Evolutionary conservation across 352 stramenopile species (phyloP), one percentile per base, ranked within the genome.

Genomic region (Vaucheria bursata): DNA sequence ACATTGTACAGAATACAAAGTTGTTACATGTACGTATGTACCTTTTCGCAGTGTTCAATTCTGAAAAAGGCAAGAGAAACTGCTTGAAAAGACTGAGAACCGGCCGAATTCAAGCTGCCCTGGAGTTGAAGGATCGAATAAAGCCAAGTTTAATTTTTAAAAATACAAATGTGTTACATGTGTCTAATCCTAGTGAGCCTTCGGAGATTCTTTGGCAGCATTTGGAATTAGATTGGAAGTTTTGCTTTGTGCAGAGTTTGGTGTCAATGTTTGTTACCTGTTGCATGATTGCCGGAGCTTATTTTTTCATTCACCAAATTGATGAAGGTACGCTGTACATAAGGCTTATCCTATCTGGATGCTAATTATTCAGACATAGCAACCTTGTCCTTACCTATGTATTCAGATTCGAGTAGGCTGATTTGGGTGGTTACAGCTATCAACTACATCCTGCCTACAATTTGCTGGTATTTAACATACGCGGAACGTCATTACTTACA

Each of bases 31-130:
- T n/a, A n/a, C n/a, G n/a, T n/a, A n/a, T n/a, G n/a, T n/a, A n/a
- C n/a, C n/a, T n/a, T n/a, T 90, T 74, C 85, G 90, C 37, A 89
- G 45, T 89, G 85, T 92, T 92, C 72, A 87, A 91, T 76, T 89
- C 83, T 25, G 88, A 92, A 66, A 84, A 86, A 18, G 85, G 84
- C 0, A 86, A 91, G 74, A 86, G 85, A 36, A 64, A 75, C 4
- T 91, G 88, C 73, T 72, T 92, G 2, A 74, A 85, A 7, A 82
- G 88, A 74, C 89, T 83, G n/a, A 83, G 79, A 0, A 87, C 87
- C 0, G 87, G 87, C 0, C 37, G 79, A 18, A 40, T 91, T 5
- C 88, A 85, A 59, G 81, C 86, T 4, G 66, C 86, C 7, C 53
- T 88, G 1, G 85, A 86, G 1, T 92, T 92, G 74, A n/a, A n/a